These are phyloP conservation scores for Leavenworthia alabamica DNA, from an alignment of 345 rosid species.

Conservation along the genomic window DNA sequence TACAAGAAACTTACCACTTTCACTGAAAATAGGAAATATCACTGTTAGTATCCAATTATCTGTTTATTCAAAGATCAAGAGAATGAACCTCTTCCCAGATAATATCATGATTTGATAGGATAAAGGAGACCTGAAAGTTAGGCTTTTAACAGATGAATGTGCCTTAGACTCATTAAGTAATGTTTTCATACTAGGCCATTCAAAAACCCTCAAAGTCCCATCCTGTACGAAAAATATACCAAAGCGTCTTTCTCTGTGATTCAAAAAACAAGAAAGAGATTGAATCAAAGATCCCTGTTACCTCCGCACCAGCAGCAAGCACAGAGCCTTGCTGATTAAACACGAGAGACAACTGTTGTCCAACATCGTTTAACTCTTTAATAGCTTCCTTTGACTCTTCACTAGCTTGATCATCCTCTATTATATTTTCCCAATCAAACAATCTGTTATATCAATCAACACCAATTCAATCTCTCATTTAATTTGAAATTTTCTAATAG, in stretches of 20 bases:
- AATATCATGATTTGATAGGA: neutral
- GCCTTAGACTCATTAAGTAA: slow-evolving; percentile 58
- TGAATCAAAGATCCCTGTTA: slow-evolving; percentile 26
- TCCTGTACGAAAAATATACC: slow-evolving; percentile 73
- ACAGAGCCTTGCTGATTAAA: slow-evolving; percentile 62
- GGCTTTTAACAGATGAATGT: slow-evolving; percentile 56
- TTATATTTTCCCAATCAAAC: slow-evolving; percentile 58
- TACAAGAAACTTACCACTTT: slow-evolving; percentile 73
- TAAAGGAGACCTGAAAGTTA: slow-evolving; percentile 65
- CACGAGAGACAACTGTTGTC: slow-evolving; percentile 66
- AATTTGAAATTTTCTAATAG: neutral
- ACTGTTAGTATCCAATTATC: slow-evolving; percentile 18
- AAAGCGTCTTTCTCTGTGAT: neutral
- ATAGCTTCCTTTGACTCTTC: slow-evolving; percentile 53
- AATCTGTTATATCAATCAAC: slow-evolving; percentile 38
- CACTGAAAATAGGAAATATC: slow-evolving; percentile 43
- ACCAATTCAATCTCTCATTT: neutral
- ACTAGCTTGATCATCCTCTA: slow-evolving; percentile 37
- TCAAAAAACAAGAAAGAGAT: neutral
- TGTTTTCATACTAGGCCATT: slow-evolving; percentile 84
- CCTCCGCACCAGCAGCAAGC: slow-evolving; percentile 87
- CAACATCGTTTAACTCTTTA: slow-evolving; percentile 48
- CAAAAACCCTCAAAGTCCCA: slow-evolving; percentile 74
- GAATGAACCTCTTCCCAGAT: neutral
- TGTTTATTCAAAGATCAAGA: neutral